Base-by-base conservation (phyloP, 345 rosid species). In the Reutealis trisperma region DNA sequence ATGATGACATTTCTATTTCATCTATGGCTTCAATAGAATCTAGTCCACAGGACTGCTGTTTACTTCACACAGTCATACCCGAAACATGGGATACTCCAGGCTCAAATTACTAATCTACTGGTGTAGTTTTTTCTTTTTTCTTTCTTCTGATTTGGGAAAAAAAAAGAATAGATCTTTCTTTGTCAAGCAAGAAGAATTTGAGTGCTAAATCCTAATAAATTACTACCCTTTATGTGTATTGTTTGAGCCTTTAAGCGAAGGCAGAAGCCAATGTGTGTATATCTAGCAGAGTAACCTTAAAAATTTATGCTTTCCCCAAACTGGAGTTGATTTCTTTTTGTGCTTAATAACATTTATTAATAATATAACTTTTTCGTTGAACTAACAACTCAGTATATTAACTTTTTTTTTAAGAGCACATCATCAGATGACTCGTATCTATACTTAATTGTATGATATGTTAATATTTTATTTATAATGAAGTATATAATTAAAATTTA, bases 51-150 rank as follows among this genome's bases (percentile, higher is more conserved):
- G 90, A 88, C 10, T 79, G 83, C 55, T 83, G 85, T 58, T 66
- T 89, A n/a, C 87, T 86, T 27, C 89, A 87, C 80, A 79, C 86
- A 4, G 82, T 80, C 34, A 90, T 90, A 37, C 87, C 89, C 5
- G 90, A 88, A 72, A 80, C 85, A 30, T 85, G 89, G 90, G 92
- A 90, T n/a, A 81, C 88, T 57, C 89, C 93, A 1, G 84, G 81
- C 25, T 87, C 92, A 41, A 82, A 80, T 79, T 79, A 80, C 69
- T 88, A 71, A 79, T 14, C 14, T 12, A 32, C 45, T 55, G 24
- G 16, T 63, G 52, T 58, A 67, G 30, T 60, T 21, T 64, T 41
- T 55, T 45, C 19, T 60, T 64, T 74, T 14, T 21, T 24, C 18
- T 5, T 51, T 4, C 30, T 63, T 47, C 34, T 14, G 52, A 51